These are phyloP conservation scores for Rhizophora mangle DNA, from an alignment of 345 rosid genomes.

Conservation along the genomic window DNA sequence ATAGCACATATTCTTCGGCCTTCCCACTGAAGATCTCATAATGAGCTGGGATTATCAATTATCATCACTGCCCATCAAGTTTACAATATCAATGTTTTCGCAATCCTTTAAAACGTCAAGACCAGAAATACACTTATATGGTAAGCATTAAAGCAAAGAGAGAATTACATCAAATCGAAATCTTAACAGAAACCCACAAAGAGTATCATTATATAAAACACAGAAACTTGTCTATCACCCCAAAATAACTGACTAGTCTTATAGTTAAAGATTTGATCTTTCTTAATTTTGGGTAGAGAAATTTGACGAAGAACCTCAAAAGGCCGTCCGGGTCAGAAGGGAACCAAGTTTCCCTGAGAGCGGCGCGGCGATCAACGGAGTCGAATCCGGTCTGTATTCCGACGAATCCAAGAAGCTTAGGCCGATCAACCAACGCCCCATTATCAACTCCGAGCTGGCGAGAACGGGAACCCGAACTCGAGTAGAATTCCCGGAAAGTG, in stretches of 20 bases:
- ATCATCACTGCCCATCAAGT: neutral
- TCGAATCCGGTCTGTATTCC: slow-evolving; percentile 78
- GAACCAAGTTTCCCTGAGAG: slow-evolving; percentile 70
- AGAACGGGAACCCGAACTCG: slow-evolving; percentile 20
- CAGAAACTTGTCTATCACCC: no score
- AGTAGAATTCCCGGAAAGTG: slow-evolving; percentile 44
- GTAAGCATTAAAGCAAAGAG: no score
- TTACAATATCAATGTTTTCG: no score
- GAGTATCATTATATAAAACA: no score
- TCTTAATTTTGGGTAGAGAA: no score
- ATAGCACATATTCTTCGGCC: neutral
- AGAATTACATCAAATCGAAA: no score
- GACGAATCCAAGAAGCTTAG: slow-evolving; percentile 66
- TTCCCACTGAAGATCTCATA: slow-evolving; percentile 1
- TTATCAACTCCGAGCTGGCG: slow-evolving; percentile 34
- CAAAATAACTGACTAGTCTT: no score
- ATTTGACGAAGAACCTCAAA: slow-evolving; percentile 39
- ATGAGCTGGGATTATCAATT: neutral
- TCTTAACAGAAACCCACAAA: no score
- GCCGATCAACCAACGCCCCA: slow-evolving; percentile 45
- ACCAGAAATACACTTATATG: no score
- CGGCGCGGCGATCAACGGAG: slow-evolving; percentile 48
- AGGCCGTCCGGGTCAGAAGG: slow-evolving; percentile 72
- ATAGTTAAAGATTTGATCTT: no score
- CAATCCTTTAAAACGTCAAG: no score